Evolutionary conservation across 2,329 filamentous ascomycete species (phyloP), one percentile per base, ranked within the genome.

Genomic region (Cytospora piceicola): DNA sequence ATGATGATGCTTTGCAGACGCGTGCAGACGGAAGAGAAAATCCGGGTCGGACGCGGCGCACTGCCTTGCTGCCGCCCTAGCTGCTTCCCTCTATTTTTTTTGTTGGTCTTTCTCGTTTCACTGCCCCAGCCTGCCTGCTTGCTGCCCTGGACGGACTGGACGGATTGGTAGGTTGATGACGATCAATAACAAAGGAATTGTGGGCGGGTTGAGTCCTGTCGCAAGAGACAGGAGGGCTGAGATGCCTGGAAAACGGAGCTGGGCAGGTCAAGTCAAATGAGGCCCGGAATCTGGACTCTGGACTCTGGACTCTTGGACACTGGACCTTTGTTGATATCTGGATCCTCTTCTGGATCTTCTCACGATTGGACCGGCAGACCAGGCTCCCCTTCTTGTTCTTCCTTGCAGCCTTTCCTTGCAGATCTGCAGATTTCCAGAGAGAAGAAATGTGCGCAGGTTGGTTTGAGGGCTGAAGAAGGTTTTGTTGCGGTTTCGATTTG

Each of bases 381-480:
- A 6, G 17, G 17, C n/a, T 7, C 42, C 17, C 42, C 22, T 14
- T 7, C 22, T 22, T n/a, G n/a, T 22, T 46, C 20, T n/a, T 46
- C 20, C 42, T n/a, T 49, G 46, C 46, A 49, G 46, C 46, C 14
- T 24, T 42, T 39, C 12, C 34, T 15, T 42, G 39, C 22, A 54
- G 49, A 54, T 49, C 53, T 61, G 58, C 32, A 42, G 58, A 34
- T 36, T 42, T 15, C 39, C 39, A 42, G 53, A 32, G 30, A 54
- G 20, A 59, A 59, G 32, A 36, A 39, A 39, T 42, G 46, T 61
- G 60, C 39, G 39, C 52, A 34, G 36, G 36, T 34, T 62, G 54
- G 60, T 39, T 49, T 56, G 60, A 62, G 60, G 60, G 60, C 60
- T 62, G 52, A 36, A 56, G 20, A 34, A 52, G 24, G n/a, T 32